Evolutionary conservation across 2,329 filamentous ascomycete species (phyloP), one percentile per base, ranked within the genome.

Genomic region (Ophiostoma fasciatum): DNA sequence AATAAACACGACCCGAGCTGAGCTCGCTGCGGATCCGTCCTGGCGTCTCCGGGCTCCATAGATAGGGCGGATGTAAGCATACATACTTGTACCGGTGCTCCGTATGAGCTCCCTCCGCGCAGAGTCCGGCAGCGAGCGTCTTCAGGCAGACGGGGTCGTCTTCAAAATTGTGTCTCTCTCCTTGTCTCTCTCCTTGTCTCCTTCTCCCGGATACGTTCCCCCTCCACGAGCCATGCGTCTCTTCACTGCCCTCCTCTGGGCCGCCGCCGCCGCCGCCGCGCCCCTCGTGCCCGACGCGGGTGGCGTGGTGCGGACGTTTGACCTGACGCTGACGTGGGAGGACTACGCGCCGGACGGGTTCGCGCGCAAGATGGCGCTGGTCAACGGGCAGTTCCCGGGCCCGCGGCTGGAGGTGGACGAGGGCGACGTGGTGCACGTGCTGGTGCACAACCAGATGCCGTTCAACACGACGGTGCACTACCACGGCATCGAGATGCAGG

Each of bases 361-460:
- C 37, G 39, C 50, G 0, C 52, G 60, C 11, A 43, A 61, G 28
- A 61, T 65, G 53, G 46, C 64, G 42, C 55, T 77, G 28, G 53
- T 75, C 46, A 78, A 79, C 42, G 66, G 65, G 10, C 61, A 71
- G 46, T 72, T 69, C 33, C 75, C 77, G 1, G 78, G 74, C 0
- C 77, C 77, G 0, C 54, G 60, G 2, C 60, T 81, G 8, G 60
- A 66, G 32, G 59, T 67, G 8, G 53, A 62, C 30, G 61, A 71
- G 49, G 68, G 65, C 14, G 67, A 73, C 36, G 49, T 53, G 17
- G 57, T 68, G 4, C 47, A 56, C n/a, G 51, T 68, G 6, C 45
- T 49, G 4, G 61, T 71, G 3, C 45, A 55, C 28, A 71, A 72
- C 45, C 42, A 55, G 5, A 57, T 64, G 17, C 61, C 64, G 0